Evolutionary conservation across 2,329 filamentous ascomycete genomes (phyloP).

Genomic region (Colletotrichum sojae): DNA sequence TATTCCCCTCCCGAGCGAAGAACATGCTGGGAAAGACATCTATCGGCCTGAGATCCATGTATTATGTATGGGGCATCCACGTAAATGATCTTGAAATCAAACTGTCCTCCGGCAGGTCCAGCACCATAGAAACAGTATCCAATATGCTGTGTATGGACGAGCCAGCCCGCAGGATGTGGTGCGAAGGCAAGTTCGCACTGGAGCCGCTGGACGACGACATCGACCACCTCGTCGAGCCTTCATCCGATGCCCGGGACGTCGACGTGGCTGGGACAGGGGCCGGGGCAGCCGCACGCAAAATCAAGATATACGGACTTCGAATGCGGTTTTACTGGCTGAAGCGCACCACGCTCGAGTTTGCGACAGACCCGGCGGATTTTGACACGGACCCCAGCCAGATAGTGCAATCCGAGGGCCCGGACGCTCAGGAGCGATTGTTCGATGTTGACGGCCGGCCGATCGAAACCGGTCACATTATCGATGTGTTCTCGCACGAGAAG

Average conservation of each 20-base stretch:
- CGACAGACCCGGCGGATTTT: background rate
- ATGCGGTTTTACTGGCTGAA: background rate
- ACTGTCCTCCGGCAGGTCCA: fast-evolving
- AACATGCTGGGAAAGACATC: no score
- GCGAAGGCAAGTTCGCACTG: background rate
- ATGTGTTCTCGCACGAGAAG: background rate
- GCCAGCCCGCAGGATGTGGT: background rate
- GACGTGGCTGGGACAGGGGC: no score
- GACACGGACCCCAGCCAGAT: no score
- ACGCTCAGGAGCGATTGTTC: background rate
- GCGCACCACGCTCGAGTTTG: no score
- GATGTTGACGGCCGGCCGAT: background rate
- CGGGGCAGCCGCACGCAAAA: no score
- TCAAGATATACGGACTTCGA: background rate
- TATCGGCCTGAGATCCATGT: no score
- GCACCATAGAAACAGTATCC: background rate
- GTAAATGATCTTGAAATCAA: background rate
- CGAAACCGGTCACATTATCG: background rate
- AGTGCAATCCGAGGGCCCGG: no score
- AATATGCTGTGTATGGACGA: background rate
- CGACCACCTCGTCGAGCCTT: background rate
- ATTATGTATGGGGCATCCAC: no score
- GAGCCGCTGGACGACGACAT: background rate
- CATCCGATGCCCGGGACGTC: no score
- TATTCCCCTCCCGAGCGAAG: no score